Base-by-base conservation (phyloP, 1,284 basidiomycete species). In the Amylostereum areolatum region DNA sequence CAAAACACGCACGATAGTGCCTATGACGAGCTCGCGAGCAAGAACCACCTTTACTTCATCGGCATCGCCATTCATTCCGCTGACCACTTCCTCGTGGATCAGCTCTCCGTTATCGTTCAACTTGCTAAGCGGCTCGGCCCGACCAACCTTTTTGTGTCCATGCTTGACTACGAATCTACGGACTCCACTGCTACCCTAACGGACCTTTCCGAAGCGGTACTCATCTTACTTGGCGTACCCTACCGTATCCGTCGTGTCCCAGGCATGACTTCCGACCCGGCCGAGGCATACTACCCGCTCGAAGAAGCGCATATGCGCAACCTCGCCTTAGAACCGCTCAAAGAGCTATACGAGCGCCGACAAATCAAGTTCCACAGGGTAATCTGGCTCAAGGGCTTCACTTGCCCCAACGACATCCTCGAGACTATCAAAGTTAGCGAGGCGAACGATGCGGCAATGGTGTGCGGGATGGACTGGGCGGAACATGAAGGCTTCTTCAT, bases 401-500 rank as follows among this genome's bases (percentile, higher is more conserved):
- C 94, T 0, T 97, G 94, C 62, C 94, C 94, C 1, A 95, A 92
- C 61, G 94, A 97, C 65, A 92, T 97, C 43, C 72, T 97, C 48
- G 94, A 97, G 69, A 95, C 89, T 18, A 82, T 97, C 62, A 85
- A 92, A 55, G 86, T 97, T 52, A 91, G 88, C 63, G 77, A 89
- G 57, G 77, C 79, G 35, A 97, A 97, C 64, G 82, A 92, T 58
- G 94, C 94, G 0, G 90, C 92, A 1, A 92, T 97, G 91, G 92
- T 96, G 2, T 97, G 94, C 64, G 92, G 93, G 27, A 97, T 97
- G 94, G 94, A 97, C 64, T 97, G 94, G 94, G 93, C 92, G 27
- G 93, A 97, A 66, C 89, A 93, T 63, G 91, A 93, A 57, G 92
- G 92, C 0, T 89, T 92, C 68, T 97, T 96, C 72, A 93, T 97